Evolutionary conservation across 257 asterid genomes (phyloP).

Genomic region (Linaria vulgaris): DNA sequence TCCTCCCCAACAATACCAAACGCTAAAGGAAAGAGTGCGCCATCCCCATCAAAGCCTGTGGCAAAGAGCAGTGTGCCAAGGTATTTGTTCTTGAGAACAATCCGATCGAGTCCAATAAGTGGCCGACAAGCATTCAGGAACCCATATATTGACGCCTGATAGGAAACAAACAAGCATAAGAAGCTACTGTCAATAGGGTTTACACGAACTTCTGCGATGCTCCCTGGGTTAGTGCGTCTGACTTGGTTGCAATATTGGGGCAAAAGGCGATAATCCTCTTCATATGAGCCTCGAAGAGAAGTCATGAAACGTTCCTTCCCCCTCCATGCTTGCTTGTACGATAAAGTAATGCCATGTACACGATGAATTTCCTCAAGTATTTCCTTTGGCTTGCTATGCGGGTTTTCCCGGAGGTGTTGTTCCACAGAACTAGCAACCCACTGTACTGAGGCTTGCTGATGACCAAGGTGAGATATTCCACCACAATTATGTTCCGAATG

Average conservation of each 20-base stretch:
- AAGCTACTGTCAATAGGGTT: constrained; percentile 53
- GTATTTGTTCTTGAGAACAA: constrained; percentile 56
- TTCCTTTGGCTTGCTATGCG: constrained; percentile 67
- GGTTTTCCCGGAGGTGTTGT: constrained; percentile 55
- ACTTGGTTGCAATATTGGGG: constrained; percentile 68
- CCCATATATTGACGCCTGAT: constrained; percentile 66
- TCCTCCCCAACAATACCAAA: constrained; percentile 75
- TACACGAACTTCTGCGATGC: constrained; percentile 61
- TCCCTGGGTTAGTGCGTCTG: constrained; percentile 65
- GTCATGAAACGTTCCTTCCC: constrained; percentile 71
- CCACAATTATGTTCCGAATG: constrained; percentile 55
- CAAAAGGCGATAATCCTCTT: constrained; percentile 66
- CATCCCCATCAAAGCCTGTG: constrained; percentile 72
- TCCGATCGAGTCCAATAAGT: constrained; percentile 57
- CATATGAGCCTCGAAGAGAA: constrained; percentile 62
- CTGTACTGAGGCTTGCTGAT: constrained; percentile 74
- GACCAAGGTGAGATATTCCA: constrained; percentile 68
- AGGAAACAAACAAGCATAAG: constrained; percentile 63
- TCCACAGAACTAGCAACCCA: constrained; percentile 76
- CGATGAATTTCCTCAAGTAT: constrained; percentile 73
- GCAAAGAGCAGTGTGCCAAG: constrained; percentile 67
- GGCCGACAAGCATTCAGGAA: constrained; percentile 67
- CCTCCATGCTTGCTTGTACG: constrained; percentile 81
- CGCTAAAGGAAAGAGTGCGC: constrained; percentile 64
- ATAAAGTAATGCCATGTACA: constrained; percentile 62